phyloP scores from a whole-genome alignment of 306 rosid species.

The Echinosophora koreensis region DNA sequence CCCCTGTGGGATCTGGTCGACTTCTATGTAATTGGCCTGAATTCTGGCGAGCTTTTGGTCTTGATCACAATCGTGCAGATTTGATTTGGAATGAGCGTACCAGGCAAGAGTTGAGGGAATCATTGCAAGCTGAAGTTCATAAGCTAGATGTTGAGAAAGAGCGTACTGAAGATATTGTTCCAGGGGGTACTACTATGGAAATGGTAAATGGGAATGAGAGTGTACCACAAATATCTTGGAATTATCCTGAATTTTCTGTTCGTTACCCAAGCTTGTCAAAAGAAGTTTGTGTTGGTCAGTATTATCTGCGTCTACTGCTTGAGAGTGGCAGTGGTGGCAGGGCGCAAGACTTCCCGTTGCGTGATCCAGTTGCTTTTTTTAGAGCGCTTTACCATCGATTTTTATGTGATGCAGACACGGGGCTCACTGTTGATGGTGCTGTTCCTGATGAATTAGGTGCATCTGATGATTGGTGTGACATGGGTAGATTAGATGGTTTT shows the following conservation, averaged over 20 bases:
- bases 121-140: slow-evolving; percentile 97
- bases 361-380: slow-evolving; percentile 94
- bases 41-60: slow-evolving; percentile 98
- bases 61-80: slow-evolving; percentile 99
- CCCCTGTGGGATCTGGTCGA: slow-evolving; percentile 98
- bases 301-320: slow-evolving; percentile 93
- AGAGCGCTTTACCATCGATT: slow-evolving; percentile 96
- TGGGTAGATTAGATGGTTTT: slow-evolving; percentile 99
- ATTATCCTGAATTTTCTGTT: slow-evolving; percentile 91
- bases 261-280: slow-evolving; percentile 94
- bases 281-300: slow-evolving; percentile 99
- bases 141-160: slow-evolving; percentile 96
- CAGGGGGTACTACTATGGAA: slow-evolving; percentile 73
- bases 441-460: slow-evolving; percentile 99
- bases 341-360: slow-evolving; percentile 97
- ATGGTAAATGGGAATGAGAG: slow-evolving; percentile 68
- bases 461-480: slow-evolving; percentile 99
- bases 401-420: slow-evolving; percentile 96
- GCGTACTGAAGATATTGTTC: slow-evolving; percentile 97
- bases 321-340: slow-evolving; percentile 94
- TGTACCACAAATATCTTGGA: slow-evolving; percentile 95
- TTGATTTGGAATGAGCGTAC: slow-evolving; percentile 99
- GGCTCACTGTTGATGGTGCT: slow-evolving; percentile 97
- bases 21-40: slow-evolving; percentile 96
- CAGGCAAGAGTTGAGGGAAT: slow-evolving; percentile 95